These are phyloP conservation scores for Tricholomella constricta DNA, from an alignment of 768 basidiomycete species.

Conservation along the genomic window DNA sequence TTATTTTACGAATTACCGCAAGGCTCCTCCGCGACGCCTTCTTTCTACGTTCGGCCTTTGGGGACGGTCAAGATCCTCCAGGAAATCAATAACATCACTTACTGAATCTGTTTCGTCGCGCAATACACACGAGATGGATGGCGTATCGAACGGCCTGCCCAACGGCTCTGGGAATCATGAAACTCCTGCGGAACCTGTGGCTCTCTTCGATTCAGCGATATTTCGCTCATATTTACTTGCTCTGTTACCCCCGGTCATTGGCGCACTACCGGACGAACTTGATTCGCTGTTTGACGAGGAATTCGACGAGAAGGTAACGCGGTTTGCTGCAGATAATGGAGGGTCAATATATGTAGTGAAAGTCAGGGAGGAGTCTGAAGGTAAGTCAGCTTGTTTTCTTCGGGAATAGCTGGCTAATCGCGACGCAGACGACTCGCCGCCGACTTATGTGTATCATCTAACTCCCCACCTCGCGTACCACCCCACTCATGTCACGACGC, in stretches of 20 bases:
- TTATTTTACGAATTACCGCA: conserved; percentile 29
- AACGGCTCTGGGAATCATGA: conserved; percentile 31
- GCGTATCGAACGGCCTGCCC: conserved; percentile 25
- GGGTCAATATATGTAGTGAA: conserved; percentile 85
- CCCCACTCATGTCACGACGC: conserved; percentile 75
- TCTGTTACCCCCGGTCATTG: conserved; percentile 81
- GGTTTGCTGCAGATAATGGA: conserved; percentile 76
- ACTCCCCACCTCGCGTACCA: conserved; percentile 80
- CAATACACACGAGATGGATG: conserved; percentile 23
- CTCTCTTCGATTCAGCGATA: conserved; percentile 65
- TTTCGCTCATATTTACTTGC: conserved; percentile 73
- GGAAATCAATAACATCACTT: conserved; percentile 15
- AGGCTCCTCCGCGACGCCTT: conserved; percentile 27
- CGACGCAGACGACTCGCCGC: conserved; percentile 60
- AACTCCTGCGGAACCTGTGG: conserved; percentile 24
- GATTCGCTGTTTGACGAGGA: conserved; percentile 68
- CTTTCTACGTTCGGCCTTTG: conserved; percentile 17
- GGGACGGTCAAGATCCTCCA: conserved; percentile 15
- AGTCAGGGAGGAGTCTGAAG: conserved; percentile 71
- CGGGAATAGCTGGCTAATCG: conserved; percentile 12
- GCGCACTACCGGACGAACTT: conserved; percentile 65
- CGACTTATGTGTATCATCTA: conserved; percentile 66
- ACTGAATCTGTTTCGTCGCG: conserved; percentile 15
- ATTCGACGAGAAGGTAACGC: conserved; percentile 73
- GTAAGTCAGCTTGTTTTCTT: conserved; percentile 38